Conservation (phyloP, 495 filamentous ascomycete species). For the Cladorrhinum samala region DNA sequence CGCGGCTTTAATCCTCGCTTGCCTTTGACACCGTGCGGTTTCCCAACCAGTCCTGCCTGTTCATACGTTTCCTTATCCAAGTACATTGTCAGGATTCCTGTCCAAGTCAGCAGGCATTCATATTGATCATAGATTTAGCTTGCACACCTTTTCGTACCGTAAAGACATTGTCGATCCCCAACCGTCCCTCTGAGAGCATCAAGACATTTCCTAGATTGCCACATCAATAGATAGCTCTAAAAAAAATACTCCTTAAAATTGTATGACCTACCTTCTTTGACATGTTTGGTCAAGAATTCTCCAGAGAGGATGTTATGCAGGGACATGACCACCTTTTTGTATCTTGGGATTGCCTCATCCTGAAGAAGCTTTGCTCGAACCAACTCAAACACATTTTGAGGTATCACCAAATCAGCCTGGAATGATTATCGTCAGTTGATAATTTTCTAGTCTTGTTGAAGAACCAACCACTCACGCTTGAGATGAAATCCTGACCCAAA, state of each 20-base stretch:
- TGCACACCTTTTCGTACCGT: slow-evolving; percentile 60
- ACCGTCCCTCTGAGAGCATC: slow-evolving; percentile 83
- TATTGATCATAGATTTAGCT: not conserved
- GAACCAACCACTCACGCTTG: not conserved
- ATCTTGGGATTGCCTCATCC: slow-evolving; percentile 41
- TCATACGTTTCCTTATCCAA: slow-evolving; percentile 83
- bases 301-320: slow-evolving; percentile 63
- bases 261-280: slow-evolving; percentile 77
- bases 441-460: too few species aligned
- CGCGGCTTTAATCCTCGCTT: slow-evolving; percentile 46
- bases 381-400: slow-evolving; percentile 55
- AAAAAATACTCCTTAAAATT: not conserved
- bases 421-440: too few species aligned
- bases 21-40: slow-evolving; percentile 54
- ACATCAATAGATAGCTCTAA: not conserved
- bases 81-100: slow-evolving; percentile 68
- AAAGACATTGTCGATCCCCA: slow-evolving; percentile 75
- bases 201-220: slow-evolving; percentile 63
- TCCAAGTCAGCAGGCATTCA: slow-evolving; percentile 5
- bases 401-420: slow-evolving; percentile 70
- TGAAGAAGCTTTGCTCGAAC: slow-evolving; percentile 50
- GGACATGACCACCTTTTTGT: slow-evolving; percentile 67
- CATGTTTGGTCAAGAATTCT: slow-evolving; percentile 79
- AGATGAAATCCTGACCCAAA: not conserved
- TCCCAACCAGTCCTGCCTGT: slow-evolving; percentile 72